Conservation (phyloP, 352 stramenopile genomes). For the Phytophthora litchii region DNA sequence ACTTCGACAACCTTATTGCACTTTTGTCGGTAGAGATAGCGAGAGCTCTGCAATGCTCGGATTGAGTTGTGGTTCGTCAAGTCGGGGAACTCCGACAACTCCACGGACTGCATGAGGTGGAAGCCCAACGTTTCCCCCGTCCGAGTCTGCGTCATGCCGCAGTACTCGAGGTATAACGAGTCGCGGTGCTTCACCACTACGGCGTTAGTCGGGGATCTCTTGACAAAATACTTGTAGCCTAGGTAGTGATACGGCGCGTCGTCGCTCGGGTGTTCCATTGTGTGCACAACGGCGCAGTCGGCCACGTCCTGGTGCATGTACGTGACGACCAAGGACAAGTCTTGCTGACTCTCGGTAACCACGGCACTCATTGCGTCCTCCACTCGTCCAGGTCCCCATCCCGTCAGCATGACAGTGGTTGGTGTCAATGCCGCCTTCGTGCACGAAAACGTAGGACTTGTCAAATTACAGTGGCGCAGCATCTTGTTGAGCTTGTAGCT, state of each 20-base stretch:
- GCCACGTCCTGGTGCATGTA: conserved; percentile 63
- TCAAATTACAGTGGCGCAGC: conserved; percentile 28
- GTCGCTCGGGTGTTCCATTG: conserved; percentile 50
- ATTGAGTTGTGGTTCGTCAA: conserved; percentile 50
- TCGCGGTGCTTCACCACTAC: conserved; percentile 39
- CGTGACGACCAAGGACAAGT: conserved; percentile 54
- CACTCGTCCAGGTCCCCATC: conserved; percentile 42
- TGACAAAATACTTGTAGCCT: conserved; percentile 68
- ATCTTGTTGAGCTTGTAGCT: conserved; percentile 26
- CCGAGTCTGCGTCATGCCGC: conserved; percentile 36
- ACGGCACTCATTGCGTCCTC: conserved; percentile 60
- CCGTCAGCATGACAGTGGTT: conserved; percentile 38
- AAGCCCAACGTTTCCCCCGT: conserved; percentile 46
- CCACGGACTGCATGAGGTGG: conserved; percentile 51
- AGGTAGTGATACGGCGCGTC: conserved; percentile 54
- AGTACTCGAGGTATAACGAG: conserved; percentile 50
- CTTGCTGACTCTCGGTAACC: conserved; percentile 49
- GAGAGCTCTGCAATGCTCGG: conserved; percentile 46
- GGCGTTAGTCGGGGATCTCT: conserved; percentile 38
- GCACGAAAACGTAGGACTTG: conserved; percentile 25
- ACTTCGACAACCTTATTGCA: conserved; percentile 54
- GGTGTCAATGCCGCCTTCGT: conserved; percentile 29
- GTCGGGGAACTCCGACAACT: conserved; percentile 46
- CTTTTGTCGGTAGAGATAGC: conserved; percentile 59
- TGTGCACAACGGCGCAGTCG: conserved; percentile 58